Evolutionary conservation across 352 stramenopile genomes (phyloP).

Genomic region (Globisporangium radiosum): DNA sequence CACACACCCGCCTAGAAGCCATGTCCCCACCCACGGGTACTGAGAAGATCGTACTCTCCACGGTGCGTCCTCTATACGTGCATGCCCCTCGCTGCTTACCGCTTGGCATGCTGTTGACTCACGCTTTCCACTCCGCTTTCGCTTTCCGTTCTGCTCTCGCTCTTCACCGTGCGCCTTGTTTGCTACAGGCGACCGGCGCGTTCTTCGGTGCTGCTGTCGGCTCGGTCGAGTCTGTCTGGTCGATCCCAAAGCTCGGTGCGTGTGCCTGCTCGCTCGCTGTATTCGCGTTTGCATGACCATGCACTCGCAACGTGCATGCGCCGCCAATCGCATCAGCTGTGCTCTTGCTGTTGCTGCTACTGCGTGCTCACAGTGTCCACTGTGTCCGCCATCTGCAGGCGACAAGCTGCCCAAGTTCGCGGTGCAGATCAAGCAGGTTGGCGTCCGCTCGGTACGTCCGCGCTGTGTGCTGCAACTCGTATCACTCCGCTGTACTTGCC

Average conservation of each 20-base stretch:
- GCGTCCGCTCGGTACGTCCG: slow-evolving; percentile 50
- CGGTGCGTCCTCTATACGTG: slow-evolving; percentile 24
- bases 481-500: too few relatives aligned
- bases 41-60: slow-evolving; percentile 77
- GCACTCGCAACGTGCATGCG: neutral
- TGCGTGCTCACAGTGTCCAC: too few relatives aligned
- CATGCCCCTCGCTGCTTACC: neutral
- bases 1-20: slow-evolving; percentile 9
- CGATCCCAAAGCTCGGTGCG: slow-evolving; percentile 82
- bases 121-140: neutral
- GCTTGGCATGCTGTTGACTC: neutral
- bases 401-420: slow-evolving; percentile 78
- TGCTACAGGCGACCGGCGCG: slow-evolving; percentile 48
- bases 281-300: neutral
- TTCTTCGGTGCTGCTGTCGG: slow-evolving; percentile 72
- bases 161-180: neutral
- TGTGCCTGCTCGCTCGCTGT: neutral
- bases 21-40: slow-evolving; percentile 60
- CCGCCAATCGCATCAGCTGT: neutral
- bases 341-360: too few relatives aligned
- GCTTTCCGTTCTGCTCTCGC: neutral
- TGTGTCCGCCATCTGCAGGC: slow-evolving; percentile 21
- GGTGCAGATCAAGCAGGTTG: slow-evolving; percentile 75
- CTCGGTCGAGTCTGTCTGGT: slow-evolving; percentile 82
- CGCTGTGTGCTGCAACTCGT: neutral